Evolutionary conservation across 2,329 filamentous ascomycete species (phyloP).

Genomic region (Monosporascus cannonballus): DNA sequence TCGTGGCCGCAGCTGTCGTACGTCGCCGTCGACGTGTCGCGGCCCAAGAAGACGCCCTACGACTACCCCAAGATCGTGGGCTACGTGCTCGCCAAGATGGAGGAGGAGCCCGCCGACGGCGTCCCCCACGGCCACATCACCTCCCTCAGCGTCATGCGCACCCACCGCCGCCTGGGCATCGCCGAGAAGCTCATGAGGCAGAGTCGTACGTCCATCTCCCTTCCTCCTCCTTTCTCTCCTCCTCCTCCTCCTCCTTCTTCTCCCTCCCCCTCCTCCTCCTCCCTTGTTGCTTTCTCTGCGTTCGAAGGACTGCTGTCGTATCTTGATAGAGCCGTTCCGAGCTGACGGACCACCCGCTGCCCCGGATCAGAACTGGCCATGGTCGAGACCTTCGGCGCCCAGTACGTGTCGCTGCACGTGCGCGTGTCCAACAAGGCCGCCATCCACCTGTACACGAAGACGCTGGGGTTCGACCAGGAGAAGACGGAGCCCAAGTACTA

Average conservation of each 20-base stretch:
- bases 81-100: constrained; percentile 99
- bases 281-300: not conserved
- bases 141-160: constrained; percentile 90
- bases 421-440: constrained; percentile 90
- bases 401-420: constrained; percentile 94
- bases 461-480: constrained; percentile 80
- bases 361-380: constrained; percentile 71
- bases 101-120: constrained; percentile 90
- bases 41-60: constrained; percentile 69
- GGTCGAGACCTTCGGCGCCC: constrained; percentile 87
- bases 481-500: constrained; percentile 90
- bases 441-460: constrained; percentile 86
- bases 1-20: constrained; percentile 97
- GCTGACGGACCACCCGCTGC: not conserved
- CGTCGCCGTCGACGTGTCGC: constrained; percentile 87
- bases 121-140: constrained; percentile 95
- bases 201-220: constrained; percentile 61
- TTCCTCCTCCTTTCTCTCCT: constrained; percentile 2
- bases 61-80: constrained; percentile 97
- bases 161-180: constrained; percentile 82
- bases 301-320: not conserved
- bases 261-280: not conserved
- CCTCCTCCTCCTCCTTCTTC: not conserved
- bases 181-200: constrained; percentile 98
- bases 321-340: not conserved